Conservation (phyloP, 169 alveolate genomes). For the Plasmodium vivax region DNA sequence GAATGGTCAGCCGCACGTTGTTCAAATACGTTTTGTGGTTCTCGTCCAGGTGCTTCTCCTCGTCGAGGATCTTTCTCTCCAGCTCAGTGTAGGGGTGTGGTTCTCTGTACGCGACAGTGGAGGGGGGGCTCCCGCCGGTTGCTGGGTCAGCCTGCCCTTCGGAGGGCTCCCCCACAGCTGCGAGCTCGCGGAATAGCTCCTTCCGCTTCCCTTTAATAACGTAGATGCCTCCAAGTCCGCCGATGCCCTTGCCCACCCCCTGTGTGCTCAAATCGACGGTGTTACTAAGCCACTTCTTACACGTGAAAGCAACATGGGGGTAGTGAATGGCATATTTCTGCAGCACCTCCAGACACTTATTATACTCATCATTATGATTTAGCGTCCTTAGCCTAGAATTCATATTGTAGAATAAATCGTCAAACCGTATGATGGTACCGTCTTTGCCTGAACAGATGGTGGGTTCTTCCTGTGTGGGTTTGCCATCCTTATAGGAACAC, state of each 20-base stretch:
- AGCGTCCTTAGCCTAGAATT: constrained; percentile 76
- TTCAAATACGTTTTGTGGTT: constrained; percentile 53
- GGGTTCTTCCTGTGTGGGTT: constrained; percentile 79
- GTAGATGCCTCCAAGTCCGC: constrained; percentile 73
- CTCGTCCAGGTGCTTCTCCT: constrained; percentile 72
- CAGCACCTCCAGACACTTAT: constrained; percentile 91
- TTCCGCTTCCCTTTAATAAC: constrained; percentile 29
- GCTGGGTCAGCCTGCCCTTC: not conserved
- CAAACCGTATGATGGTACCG: constrained; percentile 82
- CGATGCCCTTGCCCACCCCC: constrained; percentile 40
- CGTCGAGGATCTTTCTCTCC: constrained; percentile 63
- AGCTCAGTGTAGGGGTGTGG: not conserved
- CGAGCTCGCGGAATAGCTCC: not conserved
- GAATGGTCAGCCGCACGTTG: constrained; percentile 63
- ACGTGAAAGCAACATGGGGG: constrained; percentile 89
- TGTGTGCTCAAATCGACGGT: constrained; percentile 85
- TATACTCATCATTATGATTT: constrained; percentile 86
- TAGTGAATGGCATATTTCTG: constrained; percentile 94
- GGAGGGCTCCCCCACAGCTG: not conserved
- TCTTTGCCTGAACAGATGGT: constrained; percentile 78
- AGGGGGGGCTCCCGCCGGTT: not conserved
- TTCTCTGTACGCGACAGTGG: not conserved
- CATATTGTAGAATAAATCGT: constrained; percentile 82
- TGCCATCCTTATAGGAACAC: constrained; percentile 88
- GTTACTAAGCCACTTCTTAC: constrained; percentile 83